phyloP scores from a whole-genome alignment of 179 eudicot genomes.

The Sideroxylon spinosum region DNA sequence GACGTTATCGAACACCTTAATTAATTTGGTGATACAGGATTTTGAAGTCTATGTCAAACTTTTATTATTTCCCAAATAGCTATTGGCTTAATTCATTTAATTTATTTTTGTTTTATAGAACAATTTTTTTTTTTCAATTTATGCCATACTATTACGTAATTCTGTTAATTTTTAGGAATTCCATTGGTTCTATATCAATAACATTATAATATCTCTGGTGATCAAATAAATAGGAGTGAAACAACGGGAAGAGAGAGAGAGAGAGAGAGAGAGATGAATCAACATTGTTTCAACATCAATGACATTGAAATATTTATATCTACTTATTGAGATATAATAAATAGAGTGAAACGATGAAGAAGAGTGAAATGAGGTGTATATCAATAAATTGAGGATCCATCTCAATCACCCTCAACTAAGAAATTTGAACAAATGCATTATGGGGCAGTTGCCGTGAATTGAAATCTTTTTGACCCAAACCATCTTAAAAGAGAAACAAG shows the following conservation, averaged over 20 bases:
- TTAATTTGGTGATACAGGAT: too few relatives aligned
- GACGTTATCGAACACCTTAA: too few relatives aligned
- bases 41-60: too few relatives aligned
- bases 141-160: neutral
- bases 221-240: too few relatives aligned
- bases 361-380: slow-evolving; percentile 3
- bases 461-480: too few relatives aligned
- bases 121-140: too few relatives aligned
- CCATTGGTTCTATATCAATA: too few relatives aligned
- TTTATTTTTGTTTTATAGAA: too few relatives aligned
- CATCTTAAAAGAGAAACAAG: too few relatives aligned
- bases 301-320: neutral
- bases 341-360: neutral
- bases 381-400: slow-evolving; percentile 12
- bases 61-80: too few relatives aligned
- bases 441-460: neutral
- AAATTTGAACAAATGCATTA: neutral
- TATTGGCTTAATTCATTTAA: too few relatives aligned
- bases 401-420: neutral
- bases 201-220: too few relatives aligned
- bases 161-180: neutral
- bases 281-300: neutral
- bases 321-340: neutral
- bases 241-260: neutral
- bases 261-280: neutral